Conservation (phyloP, 2,329 filamentous ascomycete genomes). For the Daldinia sp. region DNA sequence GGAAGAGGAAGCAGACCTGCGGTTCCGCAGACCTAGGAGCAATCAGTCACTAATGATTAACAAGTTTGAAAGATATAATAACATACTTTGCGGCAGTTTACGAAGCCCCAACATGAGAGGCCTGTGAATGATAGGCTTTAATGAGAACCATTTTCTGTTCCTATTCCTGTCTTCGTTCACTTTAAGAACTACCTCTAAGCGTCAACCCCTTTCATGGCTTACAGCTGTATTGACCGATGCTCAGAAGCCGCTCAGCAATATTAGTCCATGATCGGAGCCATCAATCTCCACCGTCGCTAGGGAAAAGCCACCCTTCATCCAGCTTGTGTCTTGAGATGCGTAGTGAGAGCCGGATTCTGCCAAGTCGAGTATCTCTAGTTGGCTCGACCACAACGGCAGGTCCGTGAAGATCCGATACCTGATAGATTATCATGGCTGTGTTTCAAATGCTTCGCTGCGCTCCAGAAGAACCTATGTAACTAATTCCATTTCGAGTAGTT, state of each 20-base stretch:
- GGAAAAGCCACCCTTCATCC: constrained; percentile 1
- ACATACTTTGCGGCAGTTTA: constrained; percentile 38
- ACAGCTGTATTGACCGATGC: constrained; percentile 2
- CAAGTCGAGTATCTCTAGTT: constrained; percentile 12
- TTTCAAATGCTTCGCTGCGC: constrained; percentile 2
- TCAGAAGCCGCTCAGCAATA: constrained; percentile 19
- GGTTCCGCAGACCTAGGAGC: constrained; percentile 35
- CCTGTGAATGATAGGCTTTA: constrained; percentile 4
- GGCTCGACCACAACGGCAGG: constrained; percentile 17
- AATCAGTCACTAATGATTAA: constrained; percentile 17
- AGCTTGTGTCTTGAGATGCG: constrained; percentile 19
- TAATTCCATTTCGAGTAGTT: constrained; percentile 18
- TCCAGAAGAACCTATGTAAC: constrained; percentile 9
- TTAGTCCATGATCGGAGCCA: constrained; percentile 16
- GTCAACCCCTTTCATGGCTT: constrained; percentile 13
- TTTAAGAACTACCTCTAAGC: neutral
- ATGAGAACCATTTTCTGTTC: too few species aligned
- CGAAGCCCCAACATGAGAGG: constrained; percentile 35
- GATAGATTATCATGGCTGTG: constrained; percentile 19
- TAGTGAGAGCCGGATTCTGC: constrained; percentile 1
- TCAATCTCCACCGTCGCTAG: constrained; percentile 12
- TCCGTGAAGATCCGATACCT: constrained; percentile 11
- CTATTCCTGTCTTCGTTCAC: neutral
- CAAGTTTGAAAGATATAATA: neutral
- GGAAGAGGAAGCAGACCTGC: constrained; percentile 35